Percentiles rank a stretch among this genome's conserved stretches.
These are phyloP conservation scores for Zygosaccharomyces gambellarensis DNA, from an alignment of 805 yeast genomes.

Conservation along the genomic window DNA sequence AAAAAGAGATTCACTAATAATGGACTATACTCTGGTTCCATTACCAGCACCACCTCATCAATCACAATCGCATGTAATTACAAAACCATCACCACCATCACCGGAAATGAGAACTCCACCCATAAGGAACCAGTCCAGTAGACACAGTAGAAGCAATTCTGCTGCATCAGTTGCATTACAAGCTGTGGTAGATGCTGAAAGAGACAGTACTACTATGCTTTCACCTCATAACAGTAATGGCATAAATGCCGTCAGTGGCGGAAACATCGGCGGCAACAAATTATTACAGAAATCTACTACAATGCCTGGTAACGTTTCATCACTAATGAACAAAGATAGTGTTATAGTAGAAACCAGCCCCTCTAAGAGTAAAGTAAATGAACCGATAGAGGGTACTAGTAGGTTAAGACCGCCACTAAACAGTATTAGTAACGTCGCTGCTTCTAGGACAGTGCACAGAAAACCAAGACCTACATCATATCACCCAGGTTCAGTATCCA, in stretches of 20 bases:
- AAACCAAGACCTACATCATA: slow-evolving; percentile 82
- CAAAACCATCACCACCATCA: slow-evolving; percentile 39
- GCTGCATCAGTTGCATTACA: slow-evolving; percentile 66
- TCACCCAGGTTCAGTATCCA: slow-evolving; percentile 46
- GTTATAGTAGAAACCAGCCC: slow-evolving; percentile 28
- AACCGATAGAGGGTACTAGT: slow-evolving; percentile 17
- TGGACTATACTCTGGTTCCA: slow-evolving; percentile 37
- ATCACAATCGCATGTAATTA: slow-evolving; percentile 56
- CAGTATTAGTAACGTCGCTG: not conserved
- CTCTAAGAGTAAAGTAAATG: slow-evolving; percentile 1
- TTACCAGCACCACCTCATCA: slow-evolving; percentile 66
- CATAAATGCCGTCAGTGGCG: slow-evolving; percentile 6
- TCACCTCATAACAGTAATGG: not conserved
- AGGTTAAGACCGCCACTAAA: not conserved
- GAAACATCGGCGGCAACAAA: slow-evolving; percentile 14
- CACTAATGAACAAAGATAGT: slow-evolving; percentile 25
- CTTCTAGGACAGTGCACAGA: slow-evolving; percentile 32
- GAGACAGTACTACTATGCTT: slow-evolving; percentile 11
- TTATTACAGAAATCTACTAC: slow-evolving; percentile 36
- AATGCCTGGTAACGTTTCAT: slow-evolving; percentile 16
- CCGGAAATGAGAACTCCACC: slow-evolving; percentile 25
- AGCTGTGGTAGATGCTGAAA: slow-evolving; percentile 65
- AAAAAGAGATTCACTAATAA: slow-evolving; percentile 35
- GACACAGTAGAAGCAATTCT: slow-evolving; percentile 39
- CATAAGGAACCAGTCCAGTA: slow-evolving; percentile 13